Percentiles rank a stretch among this genome's conserved stretches.
These are phyloP conservation scores for Thielaviopsis punctulata DNA, from an alignment of 2,329 filamentous ascomycete species.

Conservation along the genomic window DNA sequence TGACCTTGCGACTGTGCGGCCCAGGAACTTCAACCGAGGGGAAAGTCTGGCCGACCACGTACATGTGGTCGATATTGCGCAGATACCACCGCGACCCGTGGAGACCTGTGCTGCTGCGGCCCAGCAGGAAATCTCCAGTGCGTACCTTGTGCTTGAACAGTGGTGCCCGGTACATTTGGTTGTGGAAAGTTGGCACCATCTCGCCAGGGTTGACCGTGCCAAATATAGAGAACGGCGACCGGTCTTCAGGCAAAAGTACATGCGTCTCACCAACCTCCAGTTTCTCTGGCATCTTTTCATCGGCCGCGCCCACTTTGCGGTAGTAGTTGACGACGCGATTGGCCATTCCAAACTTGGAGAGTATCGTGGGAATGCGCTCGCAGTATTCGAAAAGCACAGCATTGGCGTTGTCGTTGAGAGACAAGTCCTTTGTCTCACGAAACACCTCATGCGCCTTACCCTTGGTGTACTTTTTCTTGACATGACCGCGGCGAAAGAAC, in stretches of 20 bases:
- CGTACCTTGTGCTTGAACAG: slow-evolving; percentile 75
- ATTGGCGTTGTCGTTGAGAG: slow-evolving; percentile 74
- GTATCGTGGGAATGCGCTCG: slow-evolving; percentile 75
- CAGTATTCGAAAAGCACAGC: slow-evolving; percentile 87
- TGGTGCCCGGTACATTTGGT: slow-evolving; percentile 86
- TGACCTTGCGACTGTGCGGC: slow-evolving; percentile 85
- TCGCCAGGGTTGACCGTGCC: slow-evolving; percentile 84
- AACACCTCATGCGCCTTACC: slow-evolving; percentile 68
- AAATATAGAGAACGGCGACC: slow-evolving; percentile 90
- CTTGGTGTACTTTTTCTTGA: slow-evolving; percentile 71
- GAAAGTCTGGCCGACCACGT: slow-evolving; percentile 82
- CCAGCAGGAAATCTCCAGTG: slow-evolving; percentile 69
- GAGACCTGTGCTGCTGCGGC: slow-evolving; percentile 63
- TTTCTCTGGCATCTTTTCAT: slow-evolving; percentile 62
- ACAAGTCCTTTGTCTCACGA: slow-evolving; percentile 62
- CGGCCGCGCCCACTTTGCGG: slow-evolving; percentile 55
- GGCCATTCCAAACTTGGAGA: slow-evolving; percentile 97
- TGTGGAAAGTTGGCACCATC: slow-evolving; percentile 78
- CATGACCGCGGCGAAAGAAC: slow-evolving; percentile 51
- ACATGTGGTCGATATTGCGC: slow-evolving; percentile 78
- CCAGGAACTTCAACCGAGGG: slow-evolving; percentile 85
- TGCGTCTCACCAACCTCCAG: slow-evolving; percentile 75
- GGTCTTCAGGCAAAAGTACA: slow-evolving; percentile 79
- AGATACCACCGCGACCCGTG: slow-evolving; percentile 68
- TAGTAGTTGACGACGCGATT: slow-evolving; percentile 95